Conservation (phyloP, 2,329 filamentous ascomycete species). For the Apiospora kogelbergensis region DNA sequence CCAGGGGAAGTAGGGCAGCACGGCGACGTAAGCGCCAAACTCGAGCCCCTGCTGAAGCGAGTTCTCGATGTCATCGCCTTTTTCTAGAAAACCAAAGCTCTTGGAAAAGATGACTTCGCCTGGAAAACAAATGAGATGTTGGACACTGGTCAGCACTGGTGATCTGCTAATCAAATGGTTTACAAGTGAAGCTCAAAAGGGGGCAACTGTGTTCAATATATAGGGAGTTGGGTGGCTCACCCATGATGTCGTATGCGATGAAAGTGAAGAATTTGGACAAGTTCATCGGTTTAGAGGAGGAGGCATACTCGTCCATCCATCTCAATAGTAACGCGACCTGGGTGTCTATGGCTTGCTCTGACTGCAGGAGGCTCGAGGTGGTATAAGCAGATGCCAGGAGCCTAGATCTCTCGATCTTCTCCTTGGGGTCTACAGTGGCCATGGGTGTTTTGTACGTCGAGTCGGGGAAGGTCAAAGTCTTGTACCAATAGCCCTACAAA, state of each 20-base stretch:
- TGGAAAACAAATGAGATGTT: background rate
- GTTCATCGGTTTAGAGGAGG: slow-evolving; percentile 15
- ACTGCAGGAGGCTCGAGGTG: slow-evolving; percentile 30
- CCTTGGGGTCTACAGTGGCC: slow-evolving; percentile 35
- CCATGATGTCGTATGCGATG: slow-evolving; percentile 32
- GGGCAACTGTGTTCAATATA: background rate
- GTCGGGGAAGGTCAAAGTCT: slow-evolving; percentile 37
- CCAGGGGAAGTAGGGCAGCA: slow-evolving; percentile 1
- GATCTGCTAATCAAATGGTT: too few relatives aligned
- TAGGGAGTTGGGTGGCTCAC: slow-evolving; percentile 9
- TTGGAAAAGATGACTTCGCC: slow-evolving; percentile 30
- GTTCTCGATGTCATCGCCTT: slow-evolving; percentile 26
- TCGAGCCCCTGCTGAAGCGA: slow-evolving; percentile 1
- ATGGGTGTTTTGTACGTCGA: slow-evolving; percentile 39
- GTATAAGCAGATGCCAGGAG: slow-evolving; percentile 34
- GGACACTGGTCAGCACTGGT: background rate
- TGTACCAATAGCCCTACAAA: slow-evolving; percentile 32
- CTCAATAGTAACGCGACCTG: slow-evolving; percentile 18
- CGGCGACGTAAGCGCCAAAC: slow-evolving; percentile 3
- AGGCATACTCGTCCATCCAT: slow-evolving; percentile 22
- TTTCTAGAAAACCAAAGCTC: slow-evolving; percentile 29
- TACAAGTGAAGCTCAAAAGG: background rate
- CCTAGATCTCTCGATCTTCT: slow-evolving; percentile 32
- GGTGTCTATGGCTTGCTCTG: slow-evolving; percentile 19
- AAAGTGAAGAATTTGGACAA: slow-evolving; percentile 25